Evolutionary conservation across 345 rosid species (phyloP), one percentile per base, ranked within the genome.

Genomic region (Melaleuca quinquenervia): DNA sequence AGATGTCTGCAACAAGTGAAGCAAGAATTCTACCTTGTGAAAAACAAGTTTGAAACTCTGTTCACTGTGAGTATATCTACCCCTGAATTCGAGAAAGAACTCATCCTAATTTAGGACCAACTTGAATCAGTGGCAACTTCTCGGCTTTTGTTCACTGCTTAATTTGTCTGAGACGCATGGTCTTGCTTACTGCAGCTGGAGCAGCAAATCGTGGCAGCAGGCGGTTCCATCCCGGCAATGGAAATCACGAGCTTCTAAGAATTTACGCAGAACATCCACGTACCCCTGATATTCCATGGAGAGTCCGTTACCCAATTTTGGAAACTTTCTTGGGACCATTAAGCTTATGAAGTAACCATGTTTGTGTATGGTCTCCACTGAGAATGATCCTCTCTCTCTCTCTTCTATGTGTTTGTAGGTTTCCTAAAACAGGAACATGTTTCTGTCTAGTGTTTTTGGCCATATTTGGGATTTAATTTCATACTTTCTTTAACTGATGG

Each of bases 1-100:
- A 91, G 93, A 90, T 97, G 96, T 85, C 92, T 97, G 90, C 98
- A 95, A 83, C 96, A 95, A 90, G 94, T 95, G 90, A 93, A 94
- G 87, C 96, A 97, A 55, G 99, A 95, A 88, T 95, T 94, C 85
- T 92, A 60, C 85, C 92, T 94, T 62, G 92, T 87, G 80, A 97
- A 94, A 91, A 93, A 88, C 95, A 96, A 94, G 92, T 92, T 97
- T 24, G 98, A 97, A 88, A 88, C 93, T 84, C 75, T 96, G 53
- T 91, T 96, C 90, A 89, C 91, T 89, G 99, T 96, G 58, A 91
- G 93, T 85, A 62, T 14, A 60, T 62, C 80, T 56, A 11, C 62
- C 82, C 84, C 41, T 26, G 50, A 32, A 14, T 32, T 41, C 70
- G n/a, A 12, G 27, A 36, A 83, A 54, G 21, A 54, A 0, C 24